phyloP scores from a whole-genome alignment of 2,329 filamentous ascomycete genomes.

The Epichloe coenophiala region DNA sequence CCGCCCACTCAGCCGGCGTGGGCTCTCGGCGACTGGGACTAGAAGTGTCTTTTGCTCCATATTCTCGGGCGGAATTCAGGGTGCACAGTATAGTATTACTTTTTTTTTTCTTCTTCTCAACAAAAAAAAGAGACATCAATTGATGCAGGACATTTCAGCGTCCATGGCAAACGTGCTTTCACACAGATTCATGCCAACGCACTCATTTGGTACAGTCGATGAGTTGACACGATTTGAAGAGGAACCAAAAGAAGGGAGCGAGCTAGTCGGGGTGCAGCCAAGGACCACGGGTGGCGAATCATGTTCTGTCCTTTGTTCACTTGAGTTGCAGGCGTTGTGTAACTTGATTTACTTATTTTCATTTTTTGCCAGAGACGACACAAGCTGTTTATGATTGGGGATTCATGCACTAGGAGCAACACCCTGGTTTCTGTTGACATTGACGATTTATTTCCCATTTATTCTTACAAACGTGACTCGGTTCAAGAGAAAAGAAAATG shows the following conservation, averaged over 20 bases:
- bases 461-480: background rate
- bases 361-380: background rate
- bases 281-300: background rate
- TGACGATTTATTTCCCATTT: background rate
- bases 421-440: background rate
- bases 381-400: background rate
- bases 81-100: background rate
- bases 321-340: background rate
- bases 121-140: no score
- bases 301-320: background rate
- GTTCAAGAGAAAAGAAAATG: background rate
- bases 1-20: background rate
- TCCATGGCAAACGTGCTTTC: no score
- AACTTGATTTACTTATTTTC: background rate
- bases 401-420: background rate
- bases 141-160: no score
- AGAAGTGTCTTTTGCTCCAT: background rate
- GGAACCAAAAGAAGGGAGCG: no score
- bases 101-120: no score
- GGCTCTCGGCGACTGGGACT: slow-evolving; percentile 1
- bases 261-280: no score
- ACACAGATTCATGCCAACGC: no score
- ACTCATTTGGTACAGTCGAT: no score
- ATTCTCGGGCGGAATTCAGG: background rate
- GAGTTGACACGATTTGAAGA: no score